These are phyloP conservation scores for Berberis thunbergii DNA, from an alignment of 164 flowering plant genomes.

Conservation along the genomic window DNA sequence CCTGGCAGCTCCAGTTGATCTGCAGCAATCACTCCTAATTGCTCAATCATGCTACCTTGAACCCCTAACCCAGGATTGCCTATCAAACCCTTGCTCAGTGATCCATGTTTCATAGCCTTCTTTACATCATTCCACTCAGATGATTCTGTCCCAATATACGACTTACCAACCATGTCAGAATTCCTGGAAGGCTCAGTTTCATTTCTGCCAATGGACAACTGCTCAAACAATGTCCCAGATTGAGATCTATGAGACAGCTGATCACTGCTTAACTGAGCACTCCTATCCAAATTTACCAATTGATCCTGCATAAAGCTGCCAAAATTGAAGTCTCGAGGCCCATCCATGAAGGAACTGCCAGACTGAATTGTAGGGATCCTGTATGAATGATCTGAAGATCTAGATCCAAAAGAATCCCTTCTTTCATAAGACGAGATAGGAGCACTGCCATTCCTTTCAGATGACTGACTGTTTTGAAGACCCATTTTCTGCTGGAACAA, in stretches of 20 bases:
- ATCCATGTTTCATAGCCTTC: slow-evolving; percentile 22
- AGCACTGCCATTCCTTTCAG: slow-evolving; percentile 18
- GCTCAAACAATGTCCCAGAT: slow-evolving; percentile 23
- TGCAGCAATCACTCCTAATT: slow-evolving; percentile 14
- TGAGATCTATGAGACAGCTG: slow-evolving; percentile 25
- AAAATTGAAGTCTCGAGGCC: slow-evolving; percentile 33
- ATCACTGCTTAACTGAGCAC: slow-evolving; percentile 26
- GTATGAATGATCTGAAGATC: slow-evolving; percentile 28
- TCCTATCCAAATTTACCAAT: slow-evolving; percentile 13
- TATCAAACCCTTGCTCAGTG: slow-evolving; percentile 13
- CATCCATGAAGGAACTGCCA: slow-evolving; percentile 21
- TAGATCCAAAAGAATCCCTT: slow-evolving; percentile 32
- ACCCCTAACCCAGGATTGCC: slow-evolving; percentile 13
- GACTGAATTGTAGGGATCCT: slow-evolving; percentile 10
- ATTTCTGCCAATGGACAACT: slow-evolving; percentile 15
- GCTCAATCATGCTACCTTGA: slow-evolving; percentile 25
- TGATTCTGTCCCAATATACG: slow-evolving; percentile 23
- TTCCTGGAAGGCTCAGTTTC: slow-evolving; percentile 11
- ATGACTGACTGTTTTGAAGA: slow-evolving; percentile 25
- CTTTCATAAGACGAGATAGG: slow-evolving; percentile 21
- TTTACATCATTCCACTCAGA: slow-evolving; percentile 12
- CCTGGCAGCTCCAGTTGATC: slow-evolving; percentile 25
- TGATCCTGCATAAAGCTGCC: slow-evolving; percentile 20
- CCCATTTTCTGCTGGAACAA: slow-evolving; percentile 40
- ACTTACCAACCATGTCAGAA: slow-evolving; percentile 13